Conservation (phyloP, 805 yeast species). For the Lipomyces sp. region DNA sequence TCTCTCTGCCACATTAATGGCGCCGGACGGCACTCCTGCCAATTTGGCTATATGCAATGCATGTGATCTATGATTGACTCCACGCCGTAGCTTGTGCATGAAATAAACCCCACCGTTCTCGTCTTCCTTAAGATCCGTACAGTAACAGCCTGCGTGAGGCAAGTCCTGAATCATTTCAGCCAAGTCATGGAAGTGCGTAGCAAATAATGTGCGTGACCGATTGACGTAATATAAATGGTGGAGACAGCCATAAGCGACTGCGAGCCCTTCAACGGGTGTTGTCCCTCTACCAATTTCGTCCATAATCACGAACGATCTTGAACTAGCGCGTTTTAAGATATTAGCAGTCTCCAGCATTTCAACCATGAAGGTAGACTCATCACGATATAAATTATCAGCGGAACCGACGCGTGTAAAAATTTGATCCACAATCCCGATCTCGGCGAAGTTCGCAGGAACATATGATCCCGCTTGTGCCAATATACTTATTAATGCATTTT, state of each 20-base stretch:
- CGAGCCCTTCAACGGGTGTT: conserved; percentile 79
- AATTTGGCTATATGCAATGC: conserved; percentile 36
- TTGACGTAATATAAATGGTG: conserved; percentile 58
- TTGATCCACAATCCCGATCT: conserved; percentile 73
- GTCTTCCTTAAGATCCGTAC: conserved; percentile 33
- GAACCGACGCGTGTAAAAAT: conserved; percentile 77
- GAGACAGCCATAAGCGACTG: conserved; percentile 80
- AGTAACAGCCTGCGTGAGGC: conserved; percentile 29
- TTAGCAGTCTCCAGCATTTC: conserved; percentile 85
- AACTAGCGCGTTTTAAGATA: conserved; percentile 68
- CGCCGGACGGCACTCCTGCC: conserved; percentile 34
- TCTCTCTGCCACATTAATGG: conserved; percentile 27
- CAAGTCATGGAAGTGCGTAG: conserved; percentile 74
- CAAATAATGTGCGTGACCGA: conserved; percentile 77
- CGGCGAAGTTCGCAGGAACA: conserved; percentile 69
- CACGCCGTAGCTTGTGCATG: conserved; percentile 30
- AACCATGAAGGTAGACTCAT: conserved; percentile 89
- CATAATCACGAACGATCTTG: conserved; percentile 70
- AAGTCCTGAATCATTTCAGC: conserved; percentile 30
- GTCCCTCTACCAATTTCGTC: conserved; percentile 95
- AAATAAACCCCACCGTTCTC: conserved; percentile 27
- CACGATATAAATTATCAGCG: conserved; percentile 72
- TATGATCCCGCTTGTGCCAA: conserved; percentile 76
- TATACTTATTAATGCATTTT: conserved; percentile 69
- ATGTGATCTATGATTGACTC: conserved; percentile 36